Evolutionary conservation across 441 rosid genomes (phyloP).

Genomic region (Adansonia gregorii): DNA sequence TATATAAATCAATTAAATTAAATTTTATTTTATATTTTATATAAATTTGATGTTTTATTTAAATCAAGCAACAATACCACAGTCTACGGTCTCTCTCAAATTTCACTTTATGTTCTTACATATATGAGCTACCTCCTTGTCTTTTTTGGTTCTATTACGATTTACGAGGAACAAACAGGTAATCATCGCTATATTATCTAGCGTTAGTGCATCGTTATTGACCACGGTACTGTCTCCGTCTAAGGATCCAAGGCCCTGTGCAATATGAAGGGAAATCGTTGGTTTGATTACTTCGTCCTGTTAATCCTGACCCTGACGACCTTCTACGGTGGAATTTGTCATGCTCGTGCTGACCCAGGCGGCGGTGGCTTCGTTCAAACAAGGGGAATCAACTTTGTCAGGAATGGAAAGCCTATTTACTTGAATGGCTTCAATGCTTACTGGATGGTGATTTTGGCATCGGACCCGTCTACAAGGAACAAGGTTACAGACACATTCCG

Average conservation of each 20-base stretch:
- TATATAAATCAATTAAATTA: too few species aligned
- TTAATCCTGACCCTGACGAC: not conserved
- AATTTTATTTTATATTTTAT: not conserved
- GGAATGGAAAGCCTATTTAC: slow-evolving; percentile 43
- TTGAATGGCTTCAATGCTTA: slow-evolving; percentile 67
- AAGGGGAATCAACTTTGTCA: slow-evolving; percentile 51
- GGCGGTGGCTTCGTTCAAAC: slow-evolving; percentile 36
- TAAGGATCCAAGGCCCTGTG: not conserved
- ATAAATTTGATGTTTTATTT: not conserved
- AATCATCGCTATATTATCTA: not conserved
- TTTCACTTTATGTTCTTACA: not conserved
- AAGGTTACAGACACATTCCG: slow-evolving; percentile 46
- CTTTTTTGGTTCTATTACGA: not conserved
- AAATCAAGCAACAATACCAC: not conserved
- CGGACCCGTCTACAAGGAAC: slow-evolving; percentile 44
- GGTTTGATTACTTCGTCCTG: not conserved
- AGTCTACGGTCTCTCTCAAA: not conserved
- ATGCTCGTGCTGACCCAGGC: not conserved
- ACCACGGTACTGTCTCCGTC: not conserved
- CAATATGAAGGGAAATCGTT: slow-evolving; percentile 10
- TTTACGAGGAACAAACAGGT: not conserved
- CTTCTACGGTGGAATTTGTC: not conserved
- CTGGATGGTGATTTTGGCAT: slow-evolving; percentile 57
- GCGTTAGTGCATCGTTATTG: not conserved
- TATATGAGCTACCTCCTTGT: not conserved